These are phyloP conservation scores for Lipomyces japonicus DNA, from an alignment of 805 yeast species.

Conservation along the genomic window DNA sequence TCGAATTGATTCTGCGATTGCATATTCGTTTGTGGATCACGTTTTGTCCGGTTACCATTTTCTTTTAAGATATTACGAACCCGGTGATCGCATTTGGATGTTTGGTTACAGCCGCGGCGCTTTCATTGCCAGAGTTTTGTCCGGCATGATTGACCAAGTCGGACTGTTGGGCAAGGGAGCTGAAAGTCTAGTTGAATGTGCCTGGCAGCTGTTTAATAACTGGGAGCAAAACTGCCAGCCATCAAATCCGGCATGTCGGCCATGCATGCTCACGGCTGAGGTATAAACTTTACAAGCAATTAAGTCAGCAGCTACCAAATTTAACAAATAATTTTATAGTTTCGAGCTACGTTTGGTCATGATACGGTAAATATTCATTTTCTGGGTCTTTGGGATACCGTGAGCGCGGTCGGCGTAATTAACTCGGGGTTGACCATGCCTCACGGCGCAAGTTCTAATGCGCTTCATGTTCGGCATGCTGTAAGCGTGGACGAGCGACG, in stretches of 20 bases:
- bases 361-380: slow-evolving; percentile 47
- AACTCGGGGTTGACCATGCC: slow-evolving; percentile 54
- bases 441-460: slow-evolving; percentile 52
- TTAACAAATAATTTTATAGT: slow-evolving; percentile 32
- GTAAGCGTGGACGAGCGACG: slow-evolving; percentile 65
- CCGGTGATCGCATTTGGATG: slow-evolving; percentile 30
- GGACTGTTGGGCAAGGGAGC: slow-evolving; percentile 56
- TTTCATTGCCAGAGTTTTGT: slow-evolving; percentile 58
- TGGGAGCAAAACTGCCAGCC: slow-evolving; percentile 58
- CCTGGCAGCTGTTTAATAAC: slow-evolving; percentile 58
- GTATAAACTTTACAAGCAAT: too few relatives aligned
- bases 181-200: slow-evolving; percentile 54
- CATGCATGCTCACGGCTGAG: slow-evolving; percentile 48
- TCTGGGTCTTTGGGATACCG: slow-evolving; percentile 68
- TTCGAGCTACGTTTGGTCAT: slow-evolving; percentile 52
- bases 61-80: slow-evolving; percentile 21
- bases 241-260: slow-evolving; percentile 38
- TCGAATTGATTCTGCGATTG: slow-evolving; percentile 47
- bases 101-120: slow-evolving; percentile 51
- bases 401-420: slow-evolving; percentile 58
- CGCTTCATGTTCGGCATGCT: slow-evolving; percentile 62
- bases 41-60: slow-evolving; percentile 42
- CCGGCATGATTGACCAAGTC: slow-evolving; percentile 63
- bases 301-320: not conserved
- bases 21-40: slow-evolving; percentile 53